Evolutionary conservation across 2,329 filamentous ascomycete genomes (phyloP), one percentile per base, ranked within the genome.

Genomic region (Plenodomus biglobosus): DNA sequence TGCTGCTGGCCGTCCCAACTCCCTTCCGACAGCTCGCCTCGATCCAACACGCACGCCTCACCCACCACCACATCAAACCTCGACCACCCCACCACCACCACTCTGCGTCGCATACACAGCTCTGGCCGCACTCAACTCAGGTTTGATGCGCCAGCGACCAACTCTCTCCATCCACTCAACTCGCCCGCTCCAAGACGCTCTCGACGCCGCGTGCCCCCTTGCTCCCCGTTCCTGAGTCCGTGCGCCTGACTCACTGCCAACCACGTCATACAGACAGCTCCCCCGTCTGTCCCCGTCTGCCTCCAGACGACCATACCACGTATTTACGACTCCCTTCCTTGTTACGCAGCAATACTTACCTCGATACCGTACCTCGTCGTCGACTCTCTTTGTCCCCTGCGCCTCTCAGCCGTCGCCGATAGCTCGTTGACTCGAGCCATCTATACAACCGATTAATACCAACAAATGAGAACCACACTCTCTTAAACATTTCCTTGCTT

Each of bases 381-480:
- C 57, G 44, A 62, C 58, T 58, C 63, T 55, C 6, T 32, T 32
- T 3, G 3, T 41, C 56, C 55, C 61, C 32, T 37, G 22, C 39
- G 27, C 37, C 53, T 55, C 51, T 51, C 48, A n/a, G n/a, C n/a
- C 43, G 39, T 56, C 52, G 48, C 57, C 55, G 54, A 65, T 61
- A 59, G 65, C 68, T 72, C 70, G 69, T 70, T 71, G 69, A 71
- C 54, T 56, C 69, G 67, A 64, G 67, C 65, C 63, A 64, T 70
- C 65, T 60, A 61, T 68, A 69, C 66, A 56, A n/a, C 60, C 57
- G 66, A 64, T 67, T 72, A 72, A 72, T 73, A 67, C 64, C 59
- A 55, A 57, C 69, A 66, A 70, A 73, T 76, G 73, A 73, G 67
- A 66, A 71, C 61, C 59, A 74, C 73, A 72, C 64, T 74, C 72